Percentiles rank a stretch among this genome's conserved stretches.
Evolutionary conservation across 176 grass and related monocot genomes (phyloP).

Genomic region (Panicum miliaceum): DNA sequence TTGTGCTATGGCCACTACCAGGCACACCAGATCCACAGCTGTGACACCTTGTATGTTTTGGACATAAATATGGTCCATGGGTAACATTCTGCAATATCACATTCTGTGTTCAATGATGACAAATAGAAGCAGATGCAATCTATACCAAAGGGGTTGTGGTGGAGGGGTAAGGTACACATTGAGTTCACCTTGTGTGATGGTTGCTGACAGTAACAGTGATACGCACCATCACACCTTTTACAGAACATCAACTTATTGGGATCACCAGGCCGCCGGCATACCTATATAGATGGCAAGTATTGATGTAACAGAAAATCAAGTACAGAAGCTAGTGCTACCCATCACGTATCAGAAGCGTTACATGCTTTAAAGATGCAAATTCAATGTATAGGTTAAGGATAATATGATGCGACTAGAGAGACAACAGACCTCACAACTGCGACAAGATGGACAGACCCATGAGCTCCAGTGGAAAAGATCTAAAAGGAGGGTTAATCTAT

Average conservation of each 20-base stretch:
- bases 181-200: slow-evolving; percentile 91
- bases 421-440: slow-evolving; percentile 78
- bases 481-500: slow-evolving; percentile 47
- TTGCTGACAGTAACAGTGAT: slow-evolving; percentile 99
- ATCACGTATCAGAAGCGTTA: neutral
- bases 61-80: slow-evolving; percentile 91
- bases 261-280: slow-evolving; percentile 91
- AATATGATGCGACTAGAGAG: slow-evolving; percentile 10
- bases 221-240: slow-evolving; percentile 97
- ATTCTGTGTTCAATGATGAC: slow-evolving; percentile 33
- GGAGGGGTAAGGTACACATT: neutral
- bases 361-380: slow-evolving; percentile 20
- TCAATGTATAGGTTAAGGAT: neutral
- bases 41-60: slow-evolving; percentile 98
- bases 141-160: neutral
- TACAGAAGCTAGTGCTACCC: slow-evolving; percentile 17
- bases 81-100: slow-evolving; percentile 79
- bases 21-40: slow-evolving; percentile 96
- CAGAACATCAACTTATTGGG: slow-evolving; percentile 99
- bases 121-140: slow-evolving; percentile 7
- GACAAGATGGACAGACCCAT: slow-evolving; percentile 87
- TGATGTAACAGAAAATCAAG: slow-evolving; percentile 32
- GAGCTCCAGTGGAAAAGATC: slow-evolving; percentile 95
- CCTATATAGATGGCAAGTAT: slow-evolving; percentile 55
- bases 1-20: slow-evolving; percentile 97